These are phyloP conservation scores for Aspergillus sojae DNA, from an alignment of 2,329 filamentous ascomycete species.

Conservation along the genomic window DNA sequence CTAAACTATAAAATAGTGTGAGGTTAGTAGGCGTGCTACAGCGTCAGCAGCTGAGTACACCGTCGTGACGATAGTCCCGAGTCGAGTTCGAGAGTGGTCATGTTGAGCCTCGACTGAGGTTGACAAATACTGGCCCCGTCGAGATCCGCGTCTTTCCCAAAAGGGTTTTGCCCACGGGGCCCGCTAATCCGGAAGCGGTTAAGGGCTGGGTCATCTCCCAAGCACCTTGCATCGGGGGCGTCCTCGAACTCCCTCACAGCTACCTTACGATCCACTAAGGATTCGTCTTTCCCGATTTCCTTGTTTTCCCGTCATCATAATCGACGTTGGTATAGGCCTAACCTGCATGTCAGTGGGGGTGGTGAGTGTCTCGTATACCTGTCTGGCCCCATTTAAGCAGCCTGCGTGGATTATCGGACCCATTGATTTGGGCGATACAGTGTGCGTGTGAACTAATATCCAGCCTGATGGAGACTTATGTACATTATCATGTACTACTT, in stretches of 20 bases:
- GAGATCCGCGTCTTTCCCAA: slow-evolving; percentile 23
- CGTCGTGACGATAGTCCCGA: background rate
- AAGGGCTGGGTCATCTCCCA: background rate
- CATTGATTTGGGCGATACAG: slow-evolving; percentile 15
- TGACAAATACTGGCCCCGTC: slow-evolving; percentile 22
- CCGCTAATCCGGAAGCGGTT: background rate
- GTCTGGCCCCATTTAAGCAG: background rate
- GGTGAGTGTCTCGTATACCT: background rate
- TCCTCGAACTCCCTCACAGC: background rate
- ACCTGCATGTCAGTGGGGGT: slow-evolving; percentile 6
- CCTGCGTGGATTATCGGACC: background rate
- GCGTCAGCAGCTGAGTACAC: slow-evolving; percentile 4
- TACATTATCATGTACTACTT: background rate
- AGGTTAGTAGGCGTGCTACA: background rate
- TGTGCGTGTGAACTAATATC: slow-evolving; percentile 13
- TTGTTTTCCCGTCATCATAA: background rate
- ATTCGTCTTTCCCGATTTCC: background rate
- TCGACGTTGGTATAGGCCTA: slow-evolving; percentile 1
- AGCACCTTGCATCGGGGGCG: slow-evolving; percentile 2
- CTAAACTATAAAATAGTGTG: slow-evolving; percentile 1
- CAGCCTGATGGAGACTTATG: background rate
- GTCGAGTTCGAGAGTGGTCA: slow-evolving; percentile 7
- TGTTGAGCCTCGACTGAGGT: slow-evolving; percentile 18
- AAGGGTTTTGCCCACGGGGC: slow-evolving; percentile 5
- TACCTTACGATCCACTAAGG: background rate